Percentiles rank a stretch among this genome's conserved stretches.
Evolutionary conservation across 129 eudicot species (phyloP).

Genomic region (Glebionis coronaria): DNA sequence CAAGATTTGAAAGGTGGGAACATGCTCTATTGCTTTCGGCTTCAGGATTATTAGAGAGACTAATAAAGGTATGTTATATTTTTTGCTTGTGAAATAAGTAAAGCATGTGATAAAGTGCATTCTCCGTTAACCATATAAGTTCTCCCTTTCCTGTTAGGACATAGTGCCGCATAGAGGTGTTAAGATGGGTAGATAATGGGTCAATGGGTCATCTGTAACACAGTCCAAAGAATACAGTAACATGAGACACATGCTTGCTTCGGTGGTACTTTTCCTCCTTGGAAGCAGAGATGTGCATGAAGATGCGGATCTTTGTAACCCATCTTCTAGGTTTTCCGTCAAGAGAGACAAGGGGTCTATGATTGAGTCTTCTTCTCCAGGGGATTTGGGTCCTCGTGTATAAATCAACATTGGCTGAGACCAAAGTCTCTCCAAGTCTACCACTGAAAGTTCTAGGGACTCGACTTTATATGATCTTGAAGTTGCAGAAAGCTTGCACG

Average conservation of each 20-base stretch:
- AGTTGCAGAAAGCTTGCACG: constrained; percentile 82
- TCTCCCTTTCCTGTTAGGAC: too few species aligned
- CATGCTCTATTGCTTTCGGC: too few species aligned
- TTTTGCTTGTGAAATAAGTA: too few species aligned
- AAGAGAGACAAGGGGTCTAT: constrained; percentile 53
- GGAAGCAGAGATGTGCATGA: constrained; percentile 93
- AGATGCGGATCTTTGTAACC: constrained; percentile 50
- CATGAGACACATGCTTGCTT: constrained; percentile 71
- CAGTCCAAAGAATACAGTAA: too few species aligned
- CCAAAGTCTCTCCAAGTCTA: constrained; percentile 29
- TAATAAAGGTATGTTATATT: too few species aligned
- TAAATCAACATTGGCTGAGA: constrained; percentile 68
- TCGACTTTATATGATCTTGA: constrained; percentile 64
- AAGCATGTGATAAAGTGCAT: too few species aligned
- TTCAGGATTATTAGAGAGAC: too few species aligned
- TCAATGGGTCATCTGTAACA: too few species aligned
- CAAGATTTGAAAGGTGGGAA: too few species aligned
- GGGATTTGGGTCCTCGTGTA: constrained; percentile 65
- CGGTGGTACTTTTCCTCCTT: constrained; percentile 79
- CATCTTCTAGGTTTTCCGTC: constrained; percentile 28
- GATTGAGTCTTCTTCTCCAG: constrained; percentile 39
- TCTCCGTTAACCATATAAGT: too few species aligned
- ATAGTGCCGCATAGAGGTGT: too few species aligned
- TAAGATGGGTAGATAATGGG: too few species aligned
- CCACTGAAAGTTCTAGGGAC: constrained; percentile 41